Evolutionary conservation across 2,329 filamentous ascomycete species (phyloP).

Genomic region (Trichoderma sp.): DNA sequence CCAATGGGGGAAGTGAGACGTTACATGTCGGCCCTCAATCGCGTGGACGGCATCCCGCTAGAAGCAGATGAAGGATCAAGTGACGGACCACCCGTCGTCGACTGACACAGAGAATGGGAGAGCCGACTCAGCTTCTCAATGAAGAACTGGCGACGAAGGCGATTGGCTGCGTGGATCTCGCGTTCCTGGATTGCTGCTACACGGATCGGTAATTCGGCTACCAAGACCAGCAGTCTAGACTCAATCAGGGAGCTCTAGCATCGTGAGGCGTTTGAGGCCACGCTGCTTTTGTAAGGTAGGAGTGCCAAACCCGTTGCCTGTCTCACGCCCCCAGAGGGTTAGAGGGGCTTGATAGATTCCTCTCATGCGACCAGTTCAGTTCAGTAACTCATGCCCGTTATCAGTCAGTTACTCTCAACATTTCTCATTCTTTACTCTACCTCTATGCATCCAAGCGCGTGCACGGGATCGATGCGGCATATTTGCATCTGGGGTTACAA

Average conservation of each 20-base stretch:
- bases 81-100: neutral
- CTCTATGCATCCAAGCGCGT: neutral
- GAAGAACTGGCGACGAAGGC: neutral
- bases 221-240: neutral
- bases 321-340: neutral
- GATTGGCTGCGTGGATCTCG: constrained; percentile 12
- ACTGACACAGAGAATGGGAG: neutral
- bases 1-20: constrained; percentile 12
- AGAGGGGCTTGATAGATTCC: neutral
- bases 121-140: constrained; percentile 12
- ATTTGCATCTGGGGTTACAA: neutral
- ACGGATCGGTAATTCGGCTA: constrained; percentile 18
- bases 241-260: constrained; percentile 11
- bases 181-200: constrained; percentile 21
- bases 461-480: constrained; percentile 6
- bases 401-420: neutral
- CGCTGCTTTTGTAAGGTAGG: constrained; percentile 18
- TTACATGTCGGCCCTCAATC: constrained; percentile 5
- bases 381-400: neutral
- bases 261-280: constrained; percentile 14
- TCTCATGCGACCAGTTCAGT: neutral
- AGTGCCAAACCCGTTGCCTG: neutral
- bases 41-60: neutral
- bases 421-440: neutral
- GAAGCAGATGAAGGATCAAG: constrained; percentile 18